These are phyloP conservation scores for Trichoderma cornu-damae DNA, from an alignment of 2,329 filamentous ascomycete genomes.

Conservation along the genomic window DNA sequence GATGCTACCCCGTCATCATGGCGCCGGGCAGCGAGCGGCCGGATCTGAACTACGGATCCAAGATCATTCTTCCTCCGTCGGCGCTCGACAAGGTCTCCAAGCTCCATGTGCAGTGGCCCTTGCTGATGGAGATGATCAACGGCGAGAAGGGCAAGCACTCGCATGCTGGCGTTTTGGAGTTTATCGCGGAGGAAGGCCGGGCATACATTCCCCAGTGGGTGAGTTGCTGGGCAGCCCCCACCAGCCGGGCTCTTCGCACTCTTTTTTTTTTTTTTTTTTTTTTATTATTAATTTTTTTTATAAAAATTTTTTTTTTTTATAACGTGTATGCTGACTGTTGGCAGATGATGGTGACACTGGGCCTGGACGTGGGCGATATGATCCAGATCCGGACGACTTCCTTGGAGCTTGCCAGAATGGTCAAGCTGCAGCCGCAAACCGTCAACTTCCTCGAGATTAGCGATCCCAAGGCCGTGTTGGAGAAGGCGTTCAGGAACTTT, in stretches of 20 bases:
- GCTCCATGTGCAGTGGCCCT: conserved; percentile 93
- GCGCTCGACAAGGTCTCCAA: conserved; percentile 95
- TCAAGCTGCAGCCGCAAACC: conserved; percentile 94
- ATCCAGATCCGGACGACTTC: conserved; percentile 94
- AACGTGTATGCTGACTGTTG: conserved; percentile 23
- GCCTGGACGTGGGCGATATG: conserved; percentile 86
- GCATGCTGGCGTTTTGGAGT: conserved; percentile 93
- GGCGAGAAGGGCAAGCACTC: conserved; percentile 74
- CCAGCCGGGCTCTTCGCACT: too few relatives aligned
- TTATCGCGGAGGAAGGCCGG: conserved; percentile 94
- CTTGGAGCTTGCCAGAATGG: conserved; percentile 80
- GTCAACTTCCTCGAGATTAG: conserved; percentile 93
- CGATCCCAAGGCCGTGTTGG: conserved; percentile 93
- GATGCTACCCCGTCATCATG: conserved; percentile 95
- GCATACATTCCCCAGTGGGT: conserved; percentile 96
- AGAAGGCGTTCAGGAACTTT: conserved; percentile 95
- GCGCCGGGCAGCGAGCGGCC: conserved; percentile 83
- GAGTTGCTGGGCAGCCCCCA: conserved; percentile 28
- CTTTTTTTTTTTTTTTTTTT: too few relatives aligned
- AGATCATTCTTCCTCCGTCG: conserved; percentile 94
- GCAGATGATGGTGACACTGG: conserved; percentile 89
- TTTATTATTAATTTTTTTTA: too few relatives aligned
- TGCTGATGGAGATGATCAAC: conserved; percentile 94
- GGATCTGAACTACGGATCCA: conserved; percentile 91
- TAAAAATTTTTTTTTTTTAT: too few relatives aligned